Evolutionary conservation across 2,329 filamentous ascomycete genomes (phyloP), one percentile per base, ranked within the genome.

Genomic region (Curvularia sp.): DNA sequence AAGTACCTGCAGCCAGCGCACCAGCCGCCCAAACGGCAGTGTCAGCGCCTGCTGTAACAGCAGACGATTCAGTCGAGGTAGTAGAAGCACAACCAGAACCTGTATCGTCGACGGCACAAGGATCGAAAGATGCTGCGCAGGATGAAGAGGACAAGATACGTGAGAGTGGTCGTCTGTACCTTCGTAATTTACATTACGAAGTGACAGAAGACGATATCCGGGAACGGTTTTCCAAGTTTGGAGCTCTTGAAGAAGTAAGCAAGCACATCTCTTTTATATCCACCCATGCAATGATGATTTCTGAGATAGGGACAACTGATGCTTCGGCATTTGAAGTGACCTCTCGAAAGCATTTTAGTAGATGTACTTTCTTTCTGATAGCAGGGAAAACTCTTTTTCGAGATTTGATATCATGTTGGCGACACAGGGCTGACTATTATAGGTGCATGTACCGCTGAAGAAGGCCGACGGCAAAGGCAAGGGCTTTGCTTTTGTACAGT

Each of bases 281-380:
- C 61, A 46, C 57, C 53, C 49, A 60, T 61, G 66, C 60, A 79
- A 86, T 94, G 95, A 98, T 98, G 94, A 98, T 92, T 82, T 64
- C 86, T 90, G 73, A 88, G 95, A 98, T 98, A 98, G 95, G 95
- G 95, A 98, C 95, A 98, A 88, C 94, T 93, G 91, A 97, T 94
- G 90, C 90, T 72, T 84, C 81, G 60, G 92, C 91, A 92, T 84
- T 83, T 98, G 93, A 96, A 93, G 91, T 87, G 84, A 92, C 72
- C 87, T 88, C 66, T 89, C 89, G 89, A 93, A 89, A 92, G 86
- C 90, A 95, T 97, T 96, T 97, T 99, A 97, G 95, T 99, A 99
- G 94, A 98, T 97, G 91, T 92, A 90, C 93, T 88, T 92, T 89
- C 84, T 83, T 86, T 88, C 92, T 95, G 90, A 93, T 80, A 81